These are phyloP conservation scores for Cystobasidium ongulense DNA, from an alignment of 768 basidiomycete species.

Conservation along the genomic window DNA sequence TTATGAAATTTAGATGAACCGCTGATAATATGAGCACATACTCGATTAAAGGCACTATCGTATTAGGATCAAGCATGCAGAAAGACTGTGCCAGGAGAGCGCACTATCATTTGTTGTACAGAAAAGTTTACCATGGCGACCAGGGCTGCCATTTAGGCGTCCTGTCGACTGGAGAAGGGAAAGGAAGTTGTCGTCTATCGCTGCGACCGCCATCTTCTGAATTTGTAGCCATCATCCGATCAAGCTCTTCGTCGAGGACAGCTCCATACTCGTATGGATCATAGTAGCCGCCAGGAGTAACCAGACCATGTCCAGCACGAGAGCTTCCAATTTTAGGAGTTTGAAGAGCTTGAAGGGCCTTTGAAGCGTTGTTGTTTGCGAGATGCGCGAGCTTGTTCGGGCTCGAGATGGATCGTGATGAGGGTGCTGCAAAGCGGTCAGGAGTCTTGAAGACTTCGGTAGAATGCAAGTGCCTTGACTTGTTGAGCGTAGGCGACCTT, in stretches of 20 bases:
- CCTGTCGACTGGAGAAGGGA: constrained; percentile 22
- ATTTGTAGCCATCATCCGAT: constrained; percentile 4
- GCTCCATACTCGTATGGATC: constrained; percentile 30
- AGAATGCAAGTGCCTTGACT: constrained; percentile 1
- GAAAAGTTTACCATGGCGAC: constrained; percentile 26
- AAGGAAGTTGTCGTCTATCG: constrained; percentile 25
- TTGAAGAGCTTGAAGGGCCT: constrained; percentile 23
- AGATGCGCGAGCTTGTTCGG: constrained; percentile 24
- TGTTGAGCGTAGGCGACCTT: constrained; percentile 5
- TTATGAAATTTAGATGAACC: no score
- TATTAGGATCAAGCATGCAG: no score
- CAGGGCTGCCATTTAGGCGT: constrained; percentile 31
- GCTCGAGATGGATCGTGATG: constrained; percentile 12
- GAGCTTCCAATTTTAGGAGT: neutral
- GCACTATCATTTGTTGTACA: neutral
- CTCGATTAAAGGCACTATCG: no score
- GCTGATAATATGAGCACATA: no score
- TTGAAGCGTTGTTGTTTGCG: constrained; percentile 22
- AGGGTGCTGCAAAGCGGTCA: constrained; percentile 17
- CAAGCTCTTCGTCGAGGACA: constrained; percentile 29
- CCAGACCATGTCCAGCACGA: constrained; percentile 3
- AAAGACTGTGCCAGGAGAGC: no score
- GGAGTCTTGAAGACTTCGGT: constrained; percentile 26
- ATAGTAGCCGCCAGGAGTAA: constrained; percentile 29
- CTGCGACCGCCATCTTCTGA: neutral